Conservation (phyloP, 345 rosid genomes). For the Erodium maritimum region DNA sequence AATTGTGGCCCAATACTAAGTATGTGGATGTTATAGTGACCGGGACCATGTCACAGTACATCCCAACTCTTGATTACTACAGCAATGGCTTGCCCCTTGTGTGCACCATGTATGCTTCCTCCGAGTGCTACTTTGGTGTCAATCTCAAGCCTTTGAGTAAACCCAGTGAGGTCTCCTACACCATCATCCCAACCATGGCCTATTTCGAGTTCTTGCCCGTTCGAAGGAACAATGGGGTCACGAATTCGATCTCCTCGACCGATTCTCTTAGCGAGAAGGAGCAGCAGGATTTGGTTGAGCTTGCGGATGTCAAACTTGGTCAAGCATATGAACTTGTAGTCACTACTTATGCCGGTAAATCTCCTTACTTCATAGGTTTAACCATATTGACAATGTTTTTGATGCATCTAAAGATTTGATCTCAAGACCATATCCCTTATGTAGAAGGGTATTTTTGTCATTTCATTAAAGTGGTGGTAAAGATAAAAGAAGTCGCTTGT, state of each 20-base stretch:
- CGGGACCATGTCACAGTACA: slow-evolving; percentile 96
- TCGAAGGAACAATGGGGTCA: slow-evolving; percentile 52
- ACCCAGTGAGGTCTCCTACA: slow-evolving; percentile 83
- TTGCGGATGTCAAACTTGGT: slow-evolving; percentile 85
- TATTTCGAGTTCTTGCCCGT: slow-evolving; percentile 88
- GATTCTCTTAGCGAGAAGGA: slow-evolving; percentile 71
- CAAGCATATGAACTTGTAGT: slow-evolving; percentile 93
- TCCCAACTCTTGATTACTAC: slow-evolving; percentile 82
- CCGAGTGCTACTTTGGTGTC: slow-evolving; percentile 91
- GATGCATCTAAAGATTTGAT: background rate
- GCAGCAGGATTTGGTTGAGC: slow-evolving; percentile 75
- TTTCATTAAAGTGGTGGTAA: too few species aligned
- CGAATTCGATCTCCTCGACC: slow-evolving; percentile 47
- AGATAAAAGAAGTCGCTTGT: too few species aligned
- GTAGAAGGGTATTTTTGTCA: too few species aligned
- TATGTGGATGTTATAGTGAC: slow-evolving; percentile 96
- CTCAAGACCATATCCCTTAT: too few species aligned
- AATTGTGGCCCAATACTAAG: slow-evolving; percentile 70
- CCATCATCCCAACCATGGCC: slow-evolving; percentile 86
- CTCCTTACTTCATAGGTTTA: too few species aligned
- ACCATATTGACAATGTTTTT: background rate
- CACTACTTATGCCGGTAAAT: slow-evolving; percentile 89
- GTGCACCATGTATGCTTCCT: slow-evolving; percentile 95
- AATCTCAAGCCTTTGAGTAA: slow-evolving; percentile 72
- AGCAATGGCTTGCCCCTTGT: slow-evolving; percentile 83